These are phyloP conservation scores for Acacia concinna DNA, from an alignment of 331 rosid species.

Conservation along the genomic window DNA sequence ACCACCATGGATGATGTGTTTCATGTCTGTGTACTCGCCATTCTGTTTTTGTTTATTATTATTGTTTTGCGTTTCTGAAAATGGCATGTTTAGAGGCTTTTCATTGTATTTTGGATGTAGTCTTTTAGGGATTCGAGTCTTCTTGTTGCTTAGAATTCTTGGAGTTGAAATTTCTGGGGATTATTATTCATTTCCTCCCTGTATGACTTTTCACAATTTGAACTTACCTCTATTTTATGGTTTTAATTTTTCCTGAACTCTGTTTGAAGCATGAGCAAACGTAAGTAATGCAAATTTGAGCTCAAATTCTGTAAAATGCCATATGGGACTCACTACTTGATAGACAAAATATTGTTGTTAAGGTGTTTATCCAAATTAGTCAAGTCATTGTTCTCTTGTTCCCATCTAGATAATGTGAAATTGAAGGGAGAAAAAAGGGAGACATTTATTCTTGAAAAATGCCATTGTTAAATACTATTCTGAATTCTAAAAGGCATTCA, in stretches of 20 bases:
- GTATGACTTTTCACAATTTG: constrained; percentile 5
- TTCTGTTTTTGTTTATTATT: too few species aligned
- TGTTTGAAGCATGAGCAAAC: constrained; percentile 40
- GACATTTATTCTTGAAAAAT: constrained; percentile 24
- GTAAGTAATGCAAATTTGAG: constrained; percentile 36
- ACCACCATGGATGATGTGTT: too few species aligned
- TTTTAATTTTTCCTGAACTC: constrained; percentile 33
- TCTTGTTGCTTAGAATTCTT: constrained; percentile 38
- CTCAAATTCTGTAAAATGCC: constrained; percentile 32
- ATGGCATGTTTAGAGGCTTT: too few species aligned
- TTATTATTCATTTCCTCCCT: constrained; percentile 30
- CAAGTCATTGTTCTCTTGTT: constrained; percentile 27
- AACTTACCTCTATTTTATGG: constrained; percentile 11
- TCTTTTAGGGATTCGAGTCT: constrained; percentile 25
- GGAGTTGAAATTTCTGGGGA: constrained; percentile 38
- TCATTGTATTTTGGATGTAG: too few species aligned
- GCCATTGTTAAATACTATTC: constrained; percentile 8
- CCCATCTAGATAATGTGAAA: constrained; percentile 25
- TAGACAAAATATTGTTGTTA: constrained; percentile 26
- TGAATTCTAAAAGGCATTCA: constrained; percentile 2
- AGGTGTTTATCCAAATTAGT: constrained; percentile 31
- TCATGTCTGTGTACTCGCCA: too few species aligned
- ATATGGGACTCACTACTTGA: constrained; percentile 28
- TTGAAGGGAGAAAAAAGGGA: background rate
- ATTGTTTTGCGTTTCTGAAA: too few species aligned